Evolutionary conservation across 1,284 basidiomycete genomes (phyloP).

Genomic region (Porogramme epimiltina): DNA sequence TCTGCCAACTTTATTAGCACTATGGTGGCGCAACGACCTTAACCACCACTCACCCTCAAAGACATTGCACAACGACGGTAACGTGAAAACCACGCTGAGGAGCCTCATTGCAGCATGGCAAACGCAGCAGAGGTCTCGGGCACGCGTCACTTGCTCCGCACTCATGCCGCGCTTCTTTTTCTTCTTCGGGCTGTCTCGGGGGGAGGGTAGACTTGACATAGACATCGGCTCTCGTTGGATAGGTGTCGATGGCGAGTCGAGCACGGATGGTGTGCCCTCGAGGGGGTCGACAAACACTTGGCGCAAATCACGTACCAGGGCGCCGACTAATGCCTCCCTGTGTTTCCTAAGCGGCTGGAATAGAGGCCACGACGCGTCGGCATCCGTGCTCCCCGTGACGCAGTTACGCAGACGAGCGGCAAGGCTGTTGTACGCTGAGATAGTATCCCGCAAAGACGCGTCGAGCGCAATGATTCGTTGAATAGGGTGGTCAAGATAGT

Average conservation of each 20-base stretch:
- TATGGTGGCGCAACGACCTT: not conserved
- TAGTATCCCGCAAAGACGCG: slow-evolving; percentile 54
- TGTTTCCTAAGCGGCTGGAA: slow-evolving; percentile 68
- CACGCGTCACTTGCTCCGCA: slow-evolving; percentile 74
- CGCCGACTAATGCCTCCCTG: slow-evolving; percentile 47
- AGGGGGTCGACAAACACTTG: slow-evolving; percentile 62
- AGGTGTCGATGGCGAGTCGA: slow-evolving; percentile 24
- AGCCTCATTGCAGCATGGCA: slow-evolving; percentile 68
- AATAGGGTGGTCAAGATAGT: slow-evolving; percentile 65
- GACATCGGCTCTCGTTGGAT: slow-evolving; percentile 26
- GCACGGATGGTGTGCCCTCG: slow-evolving; percentile 23
- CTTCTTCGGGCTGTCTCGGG: slow-evolving; percentile 55
- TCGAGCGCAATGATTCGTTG: slow-evolving; percentile 53
- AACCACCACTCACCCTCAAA: slow-evolving; percentile 59
- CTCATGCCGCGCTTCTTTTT: slow-evolving; percentile 61
- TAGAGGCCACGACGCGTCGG: slow-evolving; percentile 64
- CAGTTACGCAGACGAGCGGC: slow-evolving; percentile 59
- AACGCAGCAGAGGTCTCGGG: slow-evolving; percentile 72
- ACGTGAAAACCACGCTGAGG: slow-evolving; percentile 57
- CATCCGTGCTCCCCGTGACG: slow-evolving; percentile 49
- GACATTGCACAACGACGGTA: slow-evolving; percentile 56
- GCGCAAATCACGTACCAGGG: slow-evolving; percentile 63
- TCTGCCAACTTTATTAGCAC: slow-evolving; percentile 40
- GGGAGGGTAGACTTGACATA: slow-evolving; percentile 46
- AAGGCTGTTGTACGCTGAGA: slow-evolving; percentile 72